Percentiles rank a stretch among this genome's conserved stretches.
phyloP scores from a whole-genome alignment of 805 yeast species.

The Saturnispora ahearnii region DNA sequence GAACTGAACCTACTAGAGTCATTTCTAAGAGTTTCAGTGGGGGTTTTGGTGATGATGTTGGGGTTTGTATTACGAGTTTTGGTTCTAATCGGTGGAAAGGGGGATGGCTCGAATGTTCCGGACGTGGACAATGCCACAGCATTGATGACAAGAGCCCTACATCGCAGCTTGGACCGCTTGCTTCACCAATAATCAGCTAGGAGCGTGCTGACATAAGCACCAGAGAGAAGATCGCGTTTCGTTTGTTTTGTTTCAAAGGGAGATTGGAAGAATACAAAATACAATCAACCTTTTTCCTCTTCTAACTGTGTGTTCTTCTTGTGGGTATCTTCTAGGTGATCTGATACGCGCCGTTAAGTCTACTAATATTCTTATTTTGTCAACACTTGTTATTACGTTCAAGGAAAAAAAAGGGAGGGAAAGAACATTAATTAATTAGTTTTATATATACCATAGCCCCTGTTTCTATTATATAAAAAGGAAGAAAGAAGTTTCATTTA shows the following conservation, averaged over 20 bases:
- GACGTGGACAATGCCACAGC: background rate
- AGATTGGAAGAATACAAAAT: slow-evolving; percentile 1
- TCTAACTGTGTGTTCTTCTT: background rate
- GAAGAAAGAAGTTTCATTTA: no score
- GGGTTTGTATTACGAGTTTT: slow-evolving; percentile 1
- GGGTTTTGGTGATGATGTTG: slow-evolving; percentile 1
- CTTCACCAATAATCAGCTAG: background rate
- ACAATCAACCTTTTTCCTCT: background rate
- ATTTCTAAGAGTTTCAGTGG: background rate
- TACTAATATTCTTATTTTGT: no score
- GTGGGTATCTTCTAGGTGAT: background rate
- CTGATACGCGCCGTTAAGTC: background rate
- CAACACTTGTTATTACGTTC: no score
- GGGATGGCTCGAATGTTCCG: background rate
- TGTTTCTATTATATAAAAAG: no score
- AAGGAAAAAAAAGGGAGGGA: no score
- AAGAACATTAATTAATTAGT: no score
- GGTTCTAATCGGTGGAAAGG: background rate
- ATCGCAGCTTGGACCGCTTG: slow-evolving; percentile 2
- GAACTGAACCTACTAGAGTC: slow-evolving; percentile 1
- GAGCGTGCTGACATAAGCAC: background rate
- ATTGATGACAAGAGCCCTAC: background rate
- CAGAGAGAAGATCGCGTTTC: background rate
- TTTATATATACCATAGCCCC: no score
- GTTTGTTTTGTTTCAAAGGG: background rate